Evolutionary conservation across 768 basidiomycete species (phyloP), one percentile per base, ranked within the genome.

Genomic region (Lepiota brunneoincarnata): DNA sequence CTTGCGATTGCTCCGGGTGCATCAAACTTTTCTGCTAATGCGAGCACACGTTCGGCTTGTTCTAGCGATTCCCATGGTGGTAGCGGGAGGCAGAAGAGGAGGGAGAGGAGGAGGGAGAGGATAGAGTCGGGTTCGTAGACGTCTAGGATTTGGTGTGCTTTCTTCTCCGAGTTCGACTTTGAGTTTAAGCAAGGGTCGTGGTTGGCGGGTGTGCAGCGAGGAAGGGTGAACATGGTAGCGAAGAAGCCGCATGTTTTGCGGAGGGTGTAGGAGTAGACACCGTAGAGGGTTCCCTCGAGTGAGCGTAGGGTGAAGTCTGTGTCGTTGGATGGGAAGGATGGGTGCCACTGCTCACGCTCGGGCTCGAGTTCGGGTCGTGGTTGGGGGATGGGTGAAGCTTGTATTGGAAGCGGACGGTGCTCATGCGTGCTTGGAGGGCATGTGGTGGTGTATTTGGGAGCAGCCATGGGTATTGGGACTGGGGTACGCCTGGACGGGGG

Each of bases 1-100:
- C 74, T 73, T 10, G 82, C 77, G 36, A 75, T 69, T 2, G 84
- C 81, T 0, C 84, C 84, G 0, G 79, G 81, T 63, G 84, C 82
- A 44, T 86, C 85, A 76, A 87, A 89, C 62, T 85, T 87, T 60
- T 89, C 84, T 2, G 86, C 83, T 0, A 84, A 75, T 38, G 69
- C 73, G 24, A 89, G 67, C 4, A 89, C 72, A 7, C 75, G 69
- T 49, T 83, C 83, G 36, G 85, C 66, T 12, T 67, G 66, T 57
- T 83, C 80, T 58, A 78, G 79, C 2, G 79, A 77, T 35, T 71
- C 69, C 61, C 80, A 76, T 3, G 69, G 66, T 2, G 75, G 72
- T 11, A 82, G 72, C 0, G 77, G 69, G 10, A 84, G 72, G 15
- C 85, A 84, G 36, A 74, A 81, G 35, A 83, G 72, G 64, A 86